Evolutionary conservation across 768 basidiomycete genomes (phyloP), one percentile per base, ranked within the genome.

Genomic region (Lentinus brumalis): DNA sequence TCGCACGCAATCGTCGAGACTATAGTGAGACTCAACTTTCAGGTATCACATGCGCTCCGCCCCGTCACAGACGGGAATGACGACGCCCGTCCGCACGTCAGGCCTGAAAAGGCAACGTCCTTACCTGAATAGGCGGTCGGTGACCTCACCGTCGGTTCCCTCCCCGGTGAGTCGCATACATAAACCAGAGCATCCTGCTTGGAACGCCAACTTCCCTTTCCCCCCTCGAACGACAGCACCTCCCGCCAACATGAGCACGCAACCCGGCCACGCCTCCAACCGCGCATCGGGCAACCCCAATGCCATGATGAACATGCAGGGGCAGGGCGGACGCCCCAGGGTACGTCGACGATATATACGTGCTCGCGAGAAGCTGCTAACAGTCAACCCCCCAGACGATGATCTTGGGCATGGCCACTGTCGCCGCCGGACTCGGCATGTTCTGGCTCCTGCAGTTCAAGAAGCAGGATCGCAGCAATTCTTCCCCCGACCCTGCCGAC

Each of bases 361-460:
- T 26, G 21, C 21, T 26, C 21, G 21, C 21, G 21, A 11, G 4
- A 8, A n/a, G 35, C 2, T 10, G 18, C 29, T 15, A 5, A 3
- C 16, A 31, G 9, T n/a, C 9, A 15, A 10, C 4, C 15, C n/a
- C 8, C 26, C 42, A 64, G 62, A 50, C 52, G 16, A 52, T 64
- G 50, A 41, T 60, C 39, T 8, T 64, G 5, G 62, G 58, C 18
- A 60, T 57, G 54, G 62, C 58, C 44, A 46, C 52, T 11, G 58
- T 60, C 5, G 52, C 51, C 5, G 21, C 52, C 3, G 62, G 62
- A 9, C 30, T 64, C 31, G 59, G 56, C 45, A 55, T 45, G 29
- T 64, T 60, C 12, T 64, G 56, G 55, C 40, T 59, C 2, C 39
- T 60, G 1, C 62, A 64, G 31, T 64, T 64, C 56, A 21, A n/a